A percentile compares a stretch with the other conserved stretches of the same genome.
Conservation (phyloP, 257 asterid genomes). For the Solanum ossicruentum region DNA sequence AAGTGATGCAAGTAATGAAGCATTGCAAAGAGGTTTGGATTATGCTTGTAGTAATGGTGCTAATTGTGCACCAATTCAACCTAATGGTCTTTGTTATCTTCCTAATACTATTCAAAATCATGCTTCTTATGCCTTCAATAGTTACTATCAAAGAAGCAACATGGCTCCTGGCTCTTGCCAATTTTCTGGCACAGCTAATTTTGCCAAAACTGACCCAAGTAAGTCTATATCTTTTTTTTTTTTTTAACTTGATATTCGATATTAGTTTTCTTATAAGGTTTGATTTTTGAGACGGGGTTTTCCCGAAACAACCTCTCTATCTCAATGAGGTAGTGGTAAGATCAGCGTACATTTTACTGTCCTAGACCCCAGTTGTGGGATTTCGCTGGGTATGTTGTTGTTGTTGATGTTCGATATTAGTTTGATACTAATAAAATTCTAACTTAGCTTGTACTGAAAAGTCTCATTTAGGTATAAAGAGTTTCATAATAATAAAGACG, state of each 20-base stretch:
- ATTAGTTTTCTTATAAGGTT: too few species aligned
- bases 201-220: slow-evolving; percentile 94
- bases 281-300: too few species aligned
- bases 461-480: background rate
- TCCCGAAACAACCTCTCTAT: too few species aligned
- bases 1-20: slow-evolving; percentile 55
- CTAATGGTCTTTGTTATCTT: slow-evolving; percentile 62
- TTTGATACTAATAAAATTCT: background rate
- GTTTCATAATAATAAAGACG: background rate
- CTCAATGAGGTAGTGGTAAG: too few species aligned
- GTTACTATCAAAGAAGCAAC: slow-evolving; percentile 57
- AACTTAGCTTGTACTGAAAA: fast-evolving
- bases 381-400: too few species aligned
- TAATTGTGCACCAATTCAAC: slow-evolving; percentile 59
- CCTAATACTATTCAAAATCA: slow-evolving; percentile 77
- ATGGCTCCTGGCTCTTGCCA: slow-evolving; percentile 65
- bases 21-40: slow-evolving; percentile 51
- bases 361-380: fast-evolving
- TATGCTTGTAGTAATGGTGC: slow-evolving; percentile 80
- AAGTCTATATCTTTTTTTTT: background rate
- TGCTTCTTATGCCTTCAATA: slow-evolving; percentile 85
- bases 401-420: too few species aligned
- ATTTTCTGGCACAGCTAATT: slow-evolving; percentile 57
- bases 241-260: too few species aligned
- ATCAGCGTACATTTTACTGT: too few species aligned